A percentile compares a stretch with the other conserved stretches of the same genome.
Conservation (phyloP, 2,329 filamentous ascomycete species). For the Lojkania enalia region DNA sequence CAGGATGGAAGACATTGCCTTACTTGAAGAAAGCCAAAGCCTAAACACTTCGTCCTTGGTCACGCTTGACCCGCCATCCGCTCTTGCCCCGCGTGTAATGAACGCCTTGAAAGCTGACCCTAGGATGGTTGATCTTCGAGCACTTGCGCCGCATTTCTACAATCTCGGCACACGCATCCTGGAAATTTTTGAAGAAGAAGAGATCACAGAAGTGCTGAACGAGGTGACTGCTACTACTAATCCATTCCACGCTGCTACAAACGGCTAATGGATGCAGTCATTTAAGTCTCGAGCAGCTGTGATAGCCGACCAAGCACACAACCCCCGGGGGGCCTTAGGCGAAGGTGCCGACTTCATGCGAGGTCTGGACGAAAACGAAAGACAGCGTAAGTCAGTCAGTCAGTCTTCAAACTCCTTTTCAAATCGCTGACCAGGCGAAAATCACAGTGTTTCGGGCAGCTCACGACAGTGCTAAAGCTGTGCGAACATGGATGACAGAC, state of each 20-base stretch:
- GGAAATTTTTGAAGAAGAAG: conserved; percentile 89
- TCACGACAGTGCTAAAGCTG: conserved; percentile 52
- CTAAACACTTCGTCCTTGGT: conserved; percentile 50
- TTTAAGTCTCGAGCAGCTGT: conserved; percentile 81
- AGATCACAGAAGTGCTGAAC: conserved; percentile 64
- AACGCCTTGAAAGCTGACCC: conserved; percentile 92
- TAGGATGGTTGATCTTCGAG: conserved; percentile 78
- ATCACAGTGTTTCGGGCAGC: conserved; percentile 51
- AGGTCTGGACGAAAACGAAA: conserved; percentile 88
- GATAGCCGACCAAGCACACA: conserved; percentile 86
- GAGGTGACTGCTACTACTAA: conserved; percentile 41
- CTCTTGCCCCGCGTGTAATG: conserved; percentile 77
- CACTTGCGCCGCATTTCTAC: conserved; percentile 86
- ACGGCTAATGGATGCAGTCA: conserved; percentile 52
- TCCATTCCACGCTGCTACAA: background rate
- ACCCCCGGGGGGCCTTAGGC: conserved; percentile 70
- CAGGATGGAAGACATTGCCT: background rate
- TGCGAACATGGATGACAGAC: conserved; percentile 51
- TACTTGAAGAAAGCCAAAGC: conserved; percentile 27
- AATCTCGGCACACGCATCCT: conserved; percentile 81
- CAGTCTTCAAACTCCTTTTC: background rate
- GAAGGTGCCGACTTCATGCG: conserved; percentile 79
- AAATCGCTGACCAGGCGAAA: background rate
- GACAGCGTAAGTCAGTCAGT: conserved; percentile 57
- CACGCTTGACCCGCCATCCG: conserved; percentile 77